Evolutionary conservation across 2,329 filamentous ascomycete species (phyloP).

Genomic region (Microcyclospora pomicola): DNA sequence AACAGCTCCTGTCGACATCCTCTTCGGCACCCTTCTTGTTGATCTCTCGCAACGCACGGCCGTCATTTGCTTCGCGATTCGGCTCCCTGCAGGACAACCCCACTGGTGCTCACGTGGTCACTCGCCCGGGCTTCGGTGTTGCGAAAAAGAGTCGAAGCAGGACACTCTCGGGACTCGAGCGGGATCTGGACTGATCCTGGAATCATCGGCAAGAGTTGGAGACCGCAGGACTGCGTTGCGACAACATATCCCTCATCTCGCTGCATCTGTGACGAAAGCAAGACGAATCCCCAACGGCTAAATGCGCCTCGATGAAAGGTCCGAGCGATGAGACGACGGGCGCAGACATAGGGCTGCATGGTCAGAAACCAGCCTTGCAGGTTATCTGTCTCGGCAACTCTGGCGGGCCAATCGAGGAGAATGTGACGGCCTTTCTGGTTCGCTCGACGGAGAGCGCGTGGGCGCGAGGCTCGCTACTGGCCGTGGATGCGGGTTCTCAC

Average conservation of each 20-base stretch:
- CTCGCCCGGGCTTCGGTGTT: not conserved
- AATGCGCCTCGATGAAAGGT: slow-evolving; percentile 28
- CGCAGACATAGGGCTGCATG: slow-evolving; percentile 24
- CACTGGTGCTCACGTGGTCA: slow-evolving; percentile 2
- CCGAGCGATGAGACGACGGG: slow-evolving; percentile 20
- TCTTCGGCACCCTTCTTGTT: too few species aligned
- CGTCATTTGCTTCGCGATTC: not conserved
- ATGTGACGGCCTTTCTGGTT: slow-evolving; percentile 78
- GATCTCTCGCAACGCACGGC: too few species aligned
- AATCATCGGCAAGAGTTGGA: not conserved
- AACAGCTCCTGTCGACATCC: too few species aligned
- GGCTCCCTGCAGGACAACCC: slow-evolving; percentile 3
- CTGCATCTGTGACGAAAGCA: not conserved
- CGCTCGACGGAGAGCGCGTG: slow-evolving; percentile 67
- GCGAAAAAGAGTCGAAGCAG: not conserved
- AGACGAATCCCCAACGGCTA: slow-evolving; percentile 3
- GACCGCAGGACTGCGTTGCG: not conserved
- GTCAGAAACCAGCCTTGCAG: slow-evolving; percentile 27
- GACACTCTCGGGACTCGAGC: slow-evolving; percentile 1
- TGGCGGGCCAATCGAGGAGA: slow-evolving; percentile 80
- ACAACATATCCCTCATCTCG: not conserved
- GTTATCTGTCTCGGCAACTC: slow-evolving; percentile 54
- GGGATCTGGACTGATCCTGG: not conserved
- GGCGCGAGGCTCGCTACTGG: slow-evolving; percentile 68
- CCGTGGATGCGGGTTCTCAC: slow-evolving; percentile 89